Evolutionary conservation across 495 filamentous ascomycete genomes (phyloP).

Genomic region (Saxophila tyrrhenica): DNA sequence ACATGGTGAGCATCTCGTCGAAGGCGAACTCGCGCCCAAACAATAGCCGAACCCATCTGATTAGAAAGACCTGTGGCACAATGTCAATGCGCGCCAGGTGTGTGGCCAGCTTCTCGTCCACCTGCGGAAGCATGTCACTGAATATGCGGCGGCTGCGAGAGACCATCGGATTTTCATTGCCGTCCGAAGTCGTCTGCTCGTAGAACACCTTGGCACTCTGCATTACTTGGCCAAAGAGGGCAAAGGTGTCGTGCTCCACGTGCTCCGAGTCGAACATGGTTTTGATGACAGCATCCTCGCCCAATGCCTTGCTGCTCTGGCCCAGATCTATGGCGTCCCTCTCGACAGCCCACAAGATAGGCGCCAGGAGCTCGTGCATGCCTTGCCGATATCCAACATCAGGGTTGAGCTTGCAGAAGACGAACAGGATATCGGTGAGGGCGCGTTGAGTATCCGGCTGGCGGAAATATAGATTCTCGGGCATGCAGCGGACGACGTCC

Average conservation of each 20-base stretch:
- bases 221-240: slow-evolving; percentile 78
- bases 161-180: slow-evolving; percentile 66
- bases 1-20: slow-evolving; percentile 67
- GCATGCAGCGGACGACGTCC: slow-evolving; percentile 86
- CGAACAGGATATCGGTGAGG: slow-evolving; percentile 79
- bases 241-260: slow-evolving; percentile 85
- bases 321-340: slow-evolving; percentile 58
- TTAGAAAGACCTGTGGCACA: slow-evolving; percentile 91
- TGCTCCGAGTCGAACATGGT: slow-evolving; percentile 56
- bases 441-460: slow-evolving; percentile 65
- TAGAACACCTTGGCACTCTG: slow-evolving; percentile 77
- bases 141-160: slow-evolving; percentile 76
- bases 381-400: slow-evolving; percentile 87
- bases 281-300: slow-evolving; percentile 15
- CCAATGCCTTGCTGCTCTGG: slow-evolving; percentile 11
- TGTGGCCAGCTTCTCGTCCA: slow-evolving; percentile 70
- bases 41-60: slow-evolving; percentile 91
- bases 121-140: slow-evolving; percentile 59
- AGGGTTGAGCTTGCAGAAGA: slow-evolving; percentile 88
- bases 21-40: slow-evolving; percentile 92
- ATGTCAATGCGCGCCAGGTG: slow-evolving; percentile 80
- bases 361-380: slow-evolving; percentile 92
- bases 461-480: slow-evolving; percentile 85
- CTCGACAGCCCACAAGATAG: slow-evolving; percentile 78
- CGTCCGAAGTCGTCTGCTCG: slow-evolving; percentile 41